These are phyloP conservation scores for Paramecium pentaurelia DNA, from an alignment of 73 alveolate species.

Conservation along the genomic window DNA sequence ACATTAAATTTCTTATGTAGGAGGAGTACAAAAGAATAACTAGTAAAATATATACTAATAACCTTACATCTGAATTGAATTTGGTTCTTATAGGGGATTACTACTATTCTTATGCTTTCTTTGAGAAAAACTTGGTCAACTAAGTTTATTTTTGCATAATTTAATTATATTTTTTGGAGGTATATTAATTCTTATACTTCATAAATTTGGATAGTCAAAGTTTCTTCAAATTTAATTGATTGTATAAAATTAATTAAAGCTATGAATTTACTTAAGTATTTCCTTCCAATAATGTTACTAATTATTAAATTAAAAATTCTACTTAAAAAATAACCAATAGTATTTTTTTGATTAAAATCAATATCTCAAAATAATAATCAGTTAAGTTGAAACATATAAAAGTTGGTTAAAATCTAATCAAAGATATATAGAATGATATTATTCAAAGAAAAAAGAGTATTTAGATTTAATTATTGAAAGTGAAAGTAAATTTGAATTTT, in stretches of 20 bases:
- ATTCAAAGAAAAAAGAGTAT: neutral
- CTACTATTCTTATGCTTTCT: neutral
- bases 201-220: neutral
- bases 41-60: neutral
- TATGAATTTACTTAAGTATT: no score
- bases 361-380: neutral
- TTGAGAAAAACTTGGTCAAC: neutral
- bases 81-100: neutral
- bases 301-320: neutral
- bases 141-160: conserved; percentile 10
- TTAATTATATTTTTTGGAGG: conserved; percentile 13
- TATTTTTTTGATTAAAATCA: neutral
- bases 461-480: no score
- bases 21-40: neutral
- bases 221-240: neutral
- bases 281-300: no score
- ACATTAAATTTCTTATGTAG: neutral
- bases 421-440: no score
- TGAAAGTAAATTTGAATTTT: no score
- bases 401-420: neutral
- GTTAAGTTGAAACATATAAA: neutral
- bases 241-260: neutral
- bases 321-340: neutral
- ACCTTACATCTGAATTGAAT: neutral
- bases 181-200: neutral